Conservation (phyloP, 1,284 basidiomycete species). For the Bondarzewia mesenterica region DNA sequence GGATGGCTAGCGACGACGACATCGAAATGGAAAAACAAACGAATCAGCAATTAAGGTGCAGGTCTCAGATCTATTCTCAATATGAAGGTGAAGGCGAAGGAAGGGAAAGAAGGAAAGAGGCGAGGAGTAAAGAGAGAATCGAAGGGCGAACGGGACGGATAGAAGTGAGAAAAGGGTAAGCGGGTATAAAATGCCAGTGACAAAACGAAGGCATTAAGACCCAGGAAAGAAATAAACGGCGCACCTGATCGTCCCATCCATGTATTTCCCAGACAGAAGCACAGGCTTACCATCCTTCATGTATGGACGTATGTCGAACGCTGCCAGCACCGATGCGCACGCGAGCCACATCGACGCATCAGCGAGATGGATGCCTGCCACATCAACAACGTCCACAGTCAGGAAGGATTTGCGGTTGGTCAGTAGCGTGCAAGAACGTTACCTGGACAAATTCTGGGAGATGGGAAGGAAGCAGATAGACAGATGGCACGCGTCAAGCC, state of each 20-base stretch:
- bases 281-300: background rate
- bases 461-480: background rate
- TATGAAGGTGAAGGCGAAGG: too few species aligned
- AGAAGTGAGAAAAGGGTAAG: too few species aligned
- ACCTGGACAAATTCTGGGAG: background rate
- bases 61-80: background rate
- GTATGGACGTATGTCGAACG: background rate
- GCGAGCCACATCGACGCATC: background rate
- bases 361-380: background rate
- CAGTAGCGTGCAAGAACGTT: background rate
- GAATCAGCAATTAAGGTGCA: background rate
- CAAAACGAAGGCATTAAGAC: too few species aligned
- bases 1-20: background rate
- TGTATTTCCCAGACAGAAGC: background rate
- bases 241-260: background rate
- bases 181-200: too few species aligned
- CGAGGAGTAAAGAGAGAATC: background rate
- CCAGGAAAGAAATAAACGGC: too few species aligned
- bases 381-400: background rate
- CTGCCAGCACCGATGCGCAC: background rate
- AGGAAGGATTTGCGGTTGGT: background rate
- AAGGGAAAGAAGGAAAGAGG: background rate
- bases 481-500: background rate
- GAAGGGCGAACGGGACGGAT: too few species aligned
- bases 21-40: background rate